Evolutionary conservation across 192 early-diverging fungal genomes (phyloP), one percentile per base, ranked within the genome.

Genomic region (Podila epigama): DNA sequence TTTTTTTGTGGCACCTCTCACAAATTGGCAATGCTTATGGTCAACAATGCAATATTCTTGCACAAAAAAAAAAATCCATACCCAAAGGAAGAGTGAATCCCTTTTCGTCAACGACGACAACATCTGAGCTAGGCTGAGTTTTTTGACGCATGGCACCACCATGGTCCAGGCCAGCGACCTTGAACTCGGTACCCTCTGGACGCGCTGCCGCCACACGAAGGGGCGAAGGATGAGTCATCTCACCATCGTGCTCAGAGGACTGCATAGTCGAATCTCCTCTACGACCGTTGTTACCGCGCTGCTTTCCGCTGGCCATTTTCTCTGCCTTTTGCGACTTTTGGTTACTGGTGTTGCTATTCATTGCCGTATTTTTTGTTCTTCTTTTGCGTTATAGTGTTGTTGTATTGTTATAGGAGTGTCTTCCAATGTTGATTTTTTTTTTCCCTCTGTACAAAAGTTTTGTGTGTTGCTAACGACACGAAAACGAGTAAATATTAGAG

Each of bases 201-300:
- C 68, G 68, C 18, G 22, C 12, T 1, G 59, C 51, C 5, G 58
- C 58, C 2, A 28, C 52, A 29, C 68, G 59, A 50, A 70, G 42
- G 42, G 60, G 68, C 7, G 59, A 25, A 51, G n/a, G 18, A 16
- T 0, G 58, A n/a, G 0, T 18, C 31, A 1, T 57, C 41, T 31
- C 36, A 9, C 3, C 9, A 10, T 29, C 11, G 20, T 36, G 27
- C 10, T 58, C 54, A n/a, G n/a, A n/a, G n/a, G 68, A 70, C 39
- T 50, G 60, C 68, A 70, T 70, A 60, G 28, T 63, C 5, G 68
- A 63, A 28, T 70, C 68, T n/a, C 18, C 57, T n/a, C n/a, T n/a
- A 18, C 32, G 68, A 11, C n/a, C 3, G 37, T 29, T 34, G 22
- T 41, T 35, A 34, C 31, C 16, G n/a, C 60, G 60, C 0, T 37